phyloP scores from a whole-genome alignment of 257 asterid genomes.

The Ophiorrhiza pumila region DNA sequence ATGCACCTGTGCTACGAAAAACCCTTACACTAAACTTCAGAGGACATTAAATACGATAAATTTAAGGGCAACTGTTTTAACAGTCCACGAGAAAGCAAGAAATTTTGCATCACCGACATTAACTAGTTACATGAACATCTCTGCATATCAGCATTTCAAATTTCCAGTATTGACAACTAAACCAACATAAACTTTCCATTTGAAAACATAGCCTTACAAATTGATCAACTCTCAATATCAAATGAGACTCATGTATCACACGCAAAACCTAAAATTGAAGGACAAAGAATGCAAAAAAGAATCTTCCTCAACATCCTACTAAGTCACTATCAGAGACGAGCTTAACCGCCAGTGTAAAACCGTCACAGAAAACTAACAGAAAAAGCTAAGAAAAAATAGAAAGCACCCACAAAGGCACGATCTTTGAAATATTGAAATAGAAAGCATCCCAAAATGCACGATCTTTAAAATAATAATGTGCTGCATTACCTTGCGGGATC shows the following conservation, averaged over 20 bases:
- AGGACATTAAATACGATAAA: neutral
- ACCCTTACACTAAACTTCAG: neutral
- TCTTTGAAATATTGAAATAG: no score
- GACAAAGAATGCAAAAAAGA: neutral
- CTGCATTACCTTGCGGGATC: slow-evolving; percentile 70
- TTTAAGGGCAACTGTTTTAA: neutral
- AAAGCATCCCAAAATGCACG: neutral
- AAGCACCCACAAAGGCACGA: neutral
- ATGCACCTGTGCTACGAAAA: slow-evolving; percentile 58
- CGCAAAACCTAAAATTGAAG: neutral
- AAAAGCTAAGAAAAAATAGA: neutral
- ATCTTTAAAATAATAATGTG: neutral
- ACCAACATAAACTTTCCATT: neutral
- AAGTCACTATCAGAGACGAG: neutral
- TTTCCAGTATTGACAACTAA: neutral
- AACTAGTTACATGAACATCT: neutral
- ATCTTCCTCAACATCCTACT: neutral
- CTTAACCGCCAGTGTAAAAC: no score
- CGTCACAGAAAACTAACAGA: neutral
- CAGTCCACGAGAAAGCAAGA: neutral
- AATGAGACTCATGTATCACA: neutral
- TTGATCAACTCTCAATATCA: neutral
- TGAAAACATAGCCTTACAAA: neutral
- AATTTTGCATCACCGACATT: neutral
- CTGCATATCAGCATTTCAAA: neutral